Evolutionary conservation across 1,284 basidiomycete genomes (phyloP), one percentile per base, ranked within the genome.

Genomic region (Leccinum subfulvum): DNA sequence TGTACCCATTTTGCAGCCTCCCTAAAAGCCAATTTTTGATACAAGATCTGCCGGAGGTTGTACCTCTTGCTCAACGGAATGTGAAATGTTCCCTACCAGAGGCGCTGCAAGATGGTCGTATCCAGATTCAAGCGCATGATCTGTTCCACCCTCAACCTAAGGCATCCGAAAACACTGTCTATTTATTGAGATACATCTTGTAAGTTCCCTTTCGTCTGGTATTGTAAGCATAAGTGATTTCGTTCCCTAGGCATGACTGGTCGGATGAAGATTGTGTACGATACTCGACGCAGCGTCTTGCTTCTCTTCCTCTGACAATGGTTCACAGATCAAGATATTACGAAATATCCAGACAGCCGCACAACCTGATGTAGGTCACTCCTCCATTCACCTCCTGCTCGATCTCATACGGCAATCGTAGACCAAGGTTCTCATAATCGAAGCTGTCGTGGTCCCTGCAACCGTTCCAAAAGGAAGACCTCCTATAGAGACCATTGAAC

Each of bases 211-310:
- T 56, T 28, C 26, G n/a, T 53, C 23, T 53, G 52, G 16, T 10
- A 30, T 28, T 18, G 16, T 30, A 18, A 53, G 52, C 28, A 28
- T 11, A 11, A 30, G 28, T 53, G 30, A 53, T 53, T 53, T 9
- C 6, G 1, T 28, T 61, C 14, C 18, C 23, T 28, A 62, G 61
- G 54, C 61, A 62, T 28, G 18, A 62, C 18, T 62, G 59, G 53
- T 62, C 61, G 1, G 61, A 62, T 28, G 60, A 62, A 51, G 53
- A 62, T 18, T 62, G 61, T 23, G 61, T 62, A 62, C 7, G 61
- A 62, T 51, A 10, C 10, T 56, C 28, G 44, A 28, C 28, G 26
- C 35, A 16, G 5, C 3, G 6, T 21, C 14, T 16, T 62, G 14
- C 10, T 51, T 51, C 30, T 28, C 13, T 52, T 23, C 49, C 18